Evolutionary conservation across 1,284 basidiomycete genomes (phyloP).

Genomic region (Cutaneotrichosporon spelunceum): DNA sequence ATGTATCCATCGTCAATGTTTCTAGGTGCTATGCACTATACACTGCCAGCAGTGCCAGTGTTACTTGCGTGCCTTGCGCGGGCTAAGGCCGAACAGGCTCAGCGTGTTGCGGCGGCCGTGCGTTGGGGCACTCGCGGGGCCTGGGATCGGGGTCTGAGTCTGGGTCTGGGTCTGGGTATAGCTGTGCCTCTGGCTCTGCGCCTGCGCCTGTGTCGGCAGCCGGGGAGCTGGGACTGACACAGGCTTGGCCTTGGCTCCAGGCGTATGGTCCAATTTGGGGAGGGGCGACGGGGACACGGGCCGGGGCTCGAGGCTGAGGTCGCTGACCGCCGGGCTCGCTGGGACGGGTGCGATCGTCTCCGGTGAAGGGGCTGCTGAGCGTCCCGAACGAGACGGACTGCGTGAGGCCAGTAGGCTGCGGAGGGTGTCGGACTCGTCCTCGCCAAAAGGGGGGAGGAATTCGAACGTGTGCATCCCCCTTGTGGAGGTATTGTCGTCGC

Average conservation of each 20-base stretch:
- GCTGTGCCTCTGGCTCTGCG: neutral
- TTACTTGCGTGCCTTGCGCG: conserved; percentile 1
- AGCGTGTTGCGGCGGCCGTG: neutral
- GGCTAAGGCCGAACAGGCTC: neutral
- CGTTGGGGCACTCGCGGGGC: neutral
- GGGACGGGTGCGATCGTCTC: neutral
- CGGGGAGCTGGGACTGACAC: neutral
- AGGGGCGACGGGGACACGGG: neutral
- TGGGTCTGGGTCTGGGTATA: neutral
- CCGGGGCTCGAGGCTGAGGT: neutral
- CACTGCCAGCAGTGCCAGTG: neutral
- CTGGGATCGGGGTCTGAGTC: neutral
- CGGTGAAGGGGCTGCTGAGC: neutral
- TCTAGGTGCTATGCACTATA: neutral
- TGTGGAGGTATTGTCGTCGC: neutral
- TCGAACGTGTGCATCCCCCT: neutral
- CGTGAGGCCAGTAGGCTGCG: neutral
- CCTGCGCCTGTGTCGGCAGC: neutral
- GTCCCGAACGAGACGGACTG: neutral
- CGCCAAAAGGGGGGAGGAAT: conserved; percentile 2
- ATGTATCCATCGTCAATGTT: neutral
- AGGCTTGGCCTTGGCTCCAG: neutral
- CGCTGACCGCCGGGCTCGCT: neutral
- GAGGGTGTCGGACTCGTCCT: neutral
- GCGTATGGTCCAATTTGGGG: neutral